Conservation (phyloP, 1,284 basidiomycete genomes). For the Tranzscheliella williamsii region DNA sequence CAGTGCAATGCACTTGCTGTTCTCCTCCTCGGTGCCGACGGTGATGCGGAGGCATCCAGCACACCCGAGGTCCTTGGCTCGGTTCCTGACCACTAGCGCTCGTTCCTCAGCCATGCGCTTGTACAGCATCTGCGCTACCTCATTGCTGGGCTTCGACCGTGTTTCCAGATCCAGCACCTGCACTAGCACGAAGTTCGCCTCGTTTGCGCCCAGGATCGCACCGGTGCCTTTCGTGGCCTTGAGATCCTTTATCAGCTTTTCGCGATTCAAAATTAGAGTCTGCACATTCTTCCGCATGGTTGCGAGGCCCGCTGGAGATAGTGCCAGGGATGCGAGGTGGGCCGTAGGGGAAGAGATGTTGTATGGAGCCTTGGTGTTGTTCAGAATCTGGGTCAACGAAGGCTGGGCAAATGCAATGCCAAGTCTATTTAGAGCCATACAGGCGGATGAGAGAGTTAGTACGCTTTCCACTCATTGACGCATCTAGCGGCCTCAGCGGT, state of each 20-base stretch:
- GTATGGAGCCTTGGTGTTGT: conserved; percentile 97
- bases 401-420: conserved; percentile 89
- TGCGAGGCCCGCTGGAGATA: conserved; percentile 70
- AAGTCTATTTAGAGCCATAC: too few species aligned
- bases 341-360: conserved; percentile 92
- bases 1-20: conserved; percentile 45
- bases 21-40: conserved; percentile 80
- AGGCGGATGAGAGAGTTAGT: too few species aligned
- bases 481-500: too few species aligned
- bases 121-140: conserved; percentile 74
- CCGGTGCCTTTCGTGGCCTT: conserved; percentile 67
- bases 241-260: conserved; percentile 66
- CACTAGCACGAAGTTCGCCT: conserved; percentile 90
- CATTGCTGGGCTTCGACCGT: conserved; percentile 69
- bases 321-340: conserved; percentile 76
- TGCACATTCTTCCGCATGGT: conserved; percentile 72
- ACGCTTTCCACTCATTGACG: too few species aligned
- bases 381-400: conserved; percentile 84
- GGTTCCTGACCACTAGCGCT: conserved; percentile 86
- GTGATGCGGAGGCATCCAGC: conserved; percentile 86
- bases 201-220: conserved; percentile 74
- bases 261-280: conserved; percentile 70
- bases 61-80: conserved; percentile 85
- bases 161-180: conserved; percentile 69
- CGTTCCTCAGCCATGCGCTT: conserved; percentile 79